A percentile compares a stretch with the other conserved stretches of the same genome.
phyloP scores from a whole-genome alignment of 2,329 filamentous ascomycete genomes.

The Claviceps purpurea region DNA sequence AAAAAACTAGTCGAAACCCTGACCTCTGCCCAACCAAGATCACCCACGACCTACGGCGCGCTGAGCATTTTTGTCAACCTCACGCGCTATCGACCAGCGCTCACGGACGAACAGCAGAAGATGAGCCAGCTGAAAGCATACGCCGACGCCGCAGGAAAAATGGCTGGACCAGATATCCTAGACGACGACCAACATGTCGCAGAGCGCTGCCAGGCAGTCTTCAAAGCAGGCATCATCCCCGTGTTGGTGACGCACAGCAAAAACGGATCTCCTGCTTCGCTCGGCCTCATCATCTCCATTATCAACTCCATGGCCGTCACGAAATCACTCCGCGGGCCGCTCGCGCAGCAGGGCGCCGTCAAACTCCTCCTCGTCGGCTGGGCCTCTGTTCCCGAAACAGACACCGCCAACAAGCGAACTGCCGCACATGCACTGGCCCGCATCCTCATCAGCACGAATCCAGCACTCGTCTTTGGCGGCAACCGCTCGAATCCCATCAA shows the following conservation, averaged over 20 bases:
- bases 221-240: constrained; percentile 65
- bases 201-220: constrained; percentile 61
- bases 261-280: constrained; percentile 54
- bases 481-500: constrained; percentile 59
- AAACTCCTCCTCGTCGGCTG: constrained; percentile 66
- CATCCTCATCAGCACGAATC: constrained; percentile 77
- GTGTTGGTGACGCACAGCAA: constrained; percentile 66
- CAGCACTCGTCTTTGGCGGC: constrained; percentile 68
- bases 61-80: constrained; percentile 79
- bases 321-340: constrained; percentile 58
- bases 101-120: constrained; percentile 84
- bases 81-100: constrained; percentile 61
- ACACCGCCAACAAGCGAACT: constrained; percentile 34
- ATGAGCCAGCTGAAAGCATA: constrained; percentile 90
- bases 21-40: constrained; percentile 43
- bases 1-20: constrained; percentile 54
- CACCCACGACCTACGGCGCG: constrained; percentile 68
- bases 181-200: constrained; percentile 66
- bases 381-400: constrained; percentile 43
- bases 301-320: constrained; percentile 64
- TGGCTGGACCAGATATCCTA: constrained; percentile 48
- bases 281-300: constrained; percentile 62
- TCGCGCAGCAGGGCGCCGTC: constrained; percentile 89
- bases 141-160: constrained; percentile 66
- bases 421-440: constrained; percentile 73